Base-by-base conservation (phyloP, 768 basidiomycete species). In the Suillus tomentosus region DNA sequence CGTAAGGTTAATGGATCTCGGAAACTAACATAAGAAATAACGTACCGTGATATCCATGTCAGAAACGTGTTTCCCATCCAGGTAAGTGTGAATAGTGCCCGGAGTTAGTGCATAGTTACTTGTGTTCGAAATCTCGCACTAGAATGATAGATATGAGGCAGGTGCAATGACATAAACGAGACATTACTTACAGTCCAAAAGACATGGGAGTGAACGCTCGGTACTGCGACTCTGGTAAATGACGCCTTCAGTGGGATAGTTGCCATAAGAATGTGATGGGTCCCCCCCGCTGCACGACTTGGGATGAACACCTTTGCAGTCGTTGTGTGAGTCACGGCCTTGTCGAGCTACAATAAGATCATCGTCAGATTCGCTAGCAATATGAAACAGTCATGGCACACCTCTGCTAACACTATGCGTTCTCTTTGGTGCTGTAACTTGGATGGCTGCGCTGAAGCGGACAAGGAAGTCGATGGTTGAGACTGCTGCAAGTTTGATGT, bases 41-140 rank as follows among this genome's bases (percentile, higher is more conserved):
- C 70, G 42, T 61, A 67, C 71, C 17, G 37, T 59, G 27, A 77
- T 68, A 2, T 67, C 56, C 5, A 64, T 62, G 36, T 72, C 71
- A 31, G 77, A 74, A 48, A 77, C 68, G 10, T 70, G 68, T 42
- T 56, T 72, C 15, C 71, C 69, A 66, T 77, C 72, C 61, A 75
- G 48, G 64, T 70, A 74, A 3, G 68, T 55, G 39, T 75, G 74
- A 42, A 72, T 65, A 0, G 61, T 69, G n/a, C 77, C 76, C 5
- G 74, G 66, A 3, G 74, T 66, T 19, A 77, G 54, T 15, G 72
- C 53, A 10, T 75, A 68, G 17, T 66, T 63, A 43, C 65, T 74
- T 1, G 70, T 66, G 51, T 77, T 77, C 56, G 67, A 67, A 24
- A 77, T 66, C 24, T 71, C 65, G 36, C 70, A 71, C 72, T 73